A percentile compares a stretch with the other conserved stretches of the same genome.
Conservation (phyloP, 164 flowering plant genomes). For the Nymphaea colorata region DNA sequence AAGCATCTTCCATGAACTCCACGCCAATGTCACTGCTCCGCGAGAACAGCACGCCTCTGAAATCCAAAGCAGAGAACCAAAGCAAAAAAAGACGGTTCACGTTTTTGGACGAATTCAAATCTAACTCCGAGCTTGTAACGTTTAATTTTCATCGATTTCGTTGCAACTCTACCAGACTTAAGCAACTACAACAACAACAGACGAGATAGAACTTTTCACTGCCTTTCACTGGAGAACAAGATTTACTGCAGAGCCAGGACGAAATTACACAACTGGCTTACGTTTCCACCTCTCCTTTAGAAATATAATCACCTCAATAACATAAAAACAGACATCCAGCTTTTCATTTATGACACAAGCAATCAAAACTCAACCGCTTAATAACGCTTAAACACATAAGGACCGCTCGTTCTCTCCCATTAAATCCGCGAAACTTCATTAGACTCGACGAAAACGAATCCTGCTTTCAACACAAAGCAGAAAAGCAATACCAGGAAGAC, state of each 20-base stretch:
- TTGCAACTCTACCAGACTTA: too few relatives aligned
- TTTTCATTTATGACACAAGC: not conserved
- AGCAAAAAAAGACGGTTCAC: too few relatives aligned
- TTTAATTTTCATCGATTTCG: too few relatives aligned
- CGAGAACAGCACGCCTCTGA: too few relatives aligned
- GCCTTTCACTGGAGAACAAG: not conserved
- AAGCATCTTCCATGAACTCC: too few relatives aligned
- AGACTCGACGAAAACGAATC: not conserved
- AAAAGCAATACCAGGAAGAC: not conserved
- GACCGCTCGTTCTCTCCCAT: not conserved
- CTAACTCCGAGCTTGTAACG: too few relatives aligned
- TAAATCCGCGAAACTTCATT: not conserved
- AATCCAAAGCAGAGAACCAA: too few relatives aligned
- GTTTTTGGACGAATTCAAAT: too few relatives aligned
- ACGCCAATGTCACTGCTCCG: too few relatives aligned
- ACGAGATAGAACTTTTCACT: not conserved
- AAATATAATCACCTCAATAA: not conserved
- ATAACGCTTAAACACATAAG: not conserved
- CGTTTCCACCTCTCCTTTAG: not conserved
- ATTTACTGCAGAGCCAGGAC: not conserved
- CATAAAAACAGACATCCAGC: not conserved
- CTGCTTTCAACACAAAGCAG: not conserved
- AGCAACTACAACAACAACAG: not conserved
- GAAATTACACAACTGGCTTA: not conserved
- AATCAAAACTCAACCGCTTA: too few relatives aligned